Conservation (phyloP, 345 rosid genomes). For the Theobroma cacao region DNA sequence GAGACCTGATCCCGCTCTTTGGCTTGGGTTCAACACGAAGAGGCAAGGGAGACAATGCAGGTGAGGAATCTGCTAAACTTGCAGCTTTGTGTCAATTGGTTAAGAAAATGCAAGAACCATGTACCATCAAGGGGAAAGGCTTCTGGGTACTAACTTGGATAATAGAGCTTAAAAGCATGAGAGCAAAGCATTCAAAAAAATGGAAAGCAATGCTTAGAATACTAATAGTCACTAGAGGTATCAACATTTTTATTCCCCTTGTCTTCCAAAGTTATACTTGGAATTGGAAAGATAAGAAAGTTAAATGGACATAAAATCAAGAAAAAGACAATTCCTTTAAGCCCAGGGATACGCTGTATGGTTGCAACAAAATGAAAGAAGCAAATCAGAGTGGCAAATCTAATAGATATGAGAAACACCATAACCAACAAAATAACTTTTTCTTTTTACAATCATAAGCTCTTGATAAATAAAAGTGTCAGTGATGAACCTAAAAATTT, state of each 20-base stretch:
- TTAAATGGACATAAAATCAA: background rate
- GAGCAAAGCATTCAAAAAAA: background rate
- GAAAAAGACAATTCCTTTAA: background rate
- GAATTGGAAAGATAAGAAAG: background rate
- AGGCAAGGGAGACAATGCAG: slow-evolving; percentile 75
- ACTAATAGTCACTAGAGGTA: background rate
- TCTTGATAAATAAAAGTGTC: background rate
- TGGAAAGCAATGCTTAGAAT: background rate
- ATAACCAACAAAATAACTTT: background rate
- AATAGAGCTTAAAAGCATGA: background rate
- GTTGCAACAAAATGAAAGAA: background rate
- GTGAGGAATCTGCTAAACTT: slow-evolving; percentile 81
- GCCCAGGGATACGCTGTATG: background rate
- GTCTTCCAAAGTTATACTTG: background rate
- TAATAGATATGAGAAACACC: background rate
- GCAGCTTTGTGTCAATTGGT: slow-evolving; percentile 80
- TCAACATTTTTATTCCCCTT: background rate
- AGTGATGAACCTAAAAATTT: background rate
- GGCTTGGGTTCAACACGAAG: slow-evolving; percentile 97
- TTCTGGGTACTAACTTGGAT: background rate
- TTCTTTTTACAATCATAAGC: background rate
- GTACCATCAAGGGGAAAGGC: background rate
- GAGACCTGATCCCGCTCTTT: slow-evolving; percentile 88
- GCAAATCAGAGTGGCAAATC: background rate
- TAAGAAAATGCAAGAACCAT: slow-evolving; percentile 33